These are phyloP conservation scores for slime mould (Dictyostelium discoideum) DNA, from an alignment of 78 protist genomes.

Conservation along the genomic window dicty_2.7 NC_007088.5:8148501-8149000, in stretches of 20 bases:
- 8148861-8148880: neutral
- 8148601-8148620: neutral
- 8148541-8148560: neutral
- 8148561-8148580: neutral
- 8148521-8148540: neutral
- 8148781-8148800: neutral
- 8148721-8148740: conserved; percentile 45
- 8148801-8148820: neutral
- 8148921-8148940: neutral
- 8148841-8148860: neutral
- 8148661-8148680: conserved; percentile 32
- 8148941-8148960: neutral
- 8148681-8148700: conserved; percentile 37
- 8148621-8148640: conserved; percentile 1
- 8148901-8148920: neutral
- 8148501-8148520: neutral
- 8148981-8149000: neutral
- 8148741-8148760: neutral
- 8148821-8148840: neutral
- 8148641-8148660: conserved; percentile 4
- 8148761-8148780: neutral
- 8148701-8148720: neutral
- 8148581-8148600: neutral
- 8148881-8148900: neutral
- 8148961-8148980: neutral